Evolutionary conservation across 768 basidiomycete species (phyloP).

Genomic region (Hemileccinum rubropunctum): DNA sequence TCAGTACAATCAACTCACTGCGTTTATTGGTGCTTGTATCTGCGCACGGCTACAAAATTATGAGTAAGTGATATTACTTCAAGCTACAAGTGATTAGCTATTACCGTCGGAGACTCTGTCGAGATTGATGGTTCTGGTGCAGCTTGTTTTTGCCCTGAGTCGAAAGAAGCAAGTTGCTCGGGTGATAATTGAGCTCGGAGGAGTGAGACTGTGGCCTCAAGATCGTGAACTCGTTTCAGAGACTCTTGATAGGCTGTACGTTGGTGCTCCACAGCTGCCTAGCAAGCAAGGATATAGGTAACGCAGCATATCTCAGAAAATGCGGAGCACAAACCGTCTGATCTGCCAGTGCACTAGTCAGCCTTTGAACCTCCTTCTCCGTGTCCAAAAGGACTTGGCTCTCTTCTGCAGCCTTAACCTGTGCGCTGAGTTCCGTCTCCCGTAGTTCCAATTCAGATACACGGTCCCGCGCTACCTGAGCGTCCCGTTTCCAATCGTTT

Average conservation of each 20-base stretch:
- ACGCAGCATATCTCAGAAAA: background rate
- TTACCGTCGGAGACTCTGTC: conserved; percentile 12
- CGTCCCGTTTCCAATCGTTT: conserved; percentile 23
- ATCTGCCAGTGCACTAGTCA: conserved; percentile 17
- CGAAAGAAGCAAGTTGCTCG: conserved; percentile 20
- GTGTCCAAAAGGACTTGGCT: conserved; percentile 4
- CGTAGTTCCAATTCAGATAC: conserved; percentile 9
- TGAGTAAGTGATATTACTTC: conserved; percentile 7
- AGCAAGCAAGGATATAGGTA: background rate
- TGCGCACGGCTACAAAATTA: conserved; percentile 6
- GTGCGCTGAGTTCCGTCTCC: conserved; percentile 6
- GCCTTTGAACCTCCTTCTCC: conserved; percentile 13
- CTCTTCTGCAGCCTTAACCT: conserved; percentile 13
- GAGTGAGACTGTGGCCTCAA: conserved; percentile 14
- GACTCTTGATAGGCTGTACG: conserved; percentile 10
- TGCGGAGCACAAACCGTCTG: conserved; percentile 20
- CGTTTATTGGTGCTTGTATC: conserved; percentile 10
- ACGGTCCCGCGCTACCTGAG: conserved; percentile 14
- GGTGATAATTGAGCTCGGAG: conserved; percentile 18
- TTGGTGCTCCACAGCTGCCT: conserved; percentile 16
- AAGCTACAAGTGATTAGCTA: background rate
- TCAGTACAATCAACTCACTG: conserved; percentile 21
- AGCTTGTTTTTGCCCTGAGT: background rate
- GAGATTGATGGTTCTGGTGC: background rate
- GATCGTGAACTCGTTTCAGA: conserved; percentile 12